Base-by-base conservation (phyloP, 108 stramenopile genomes). In the Nannochloropsis gaditana region DNA sequence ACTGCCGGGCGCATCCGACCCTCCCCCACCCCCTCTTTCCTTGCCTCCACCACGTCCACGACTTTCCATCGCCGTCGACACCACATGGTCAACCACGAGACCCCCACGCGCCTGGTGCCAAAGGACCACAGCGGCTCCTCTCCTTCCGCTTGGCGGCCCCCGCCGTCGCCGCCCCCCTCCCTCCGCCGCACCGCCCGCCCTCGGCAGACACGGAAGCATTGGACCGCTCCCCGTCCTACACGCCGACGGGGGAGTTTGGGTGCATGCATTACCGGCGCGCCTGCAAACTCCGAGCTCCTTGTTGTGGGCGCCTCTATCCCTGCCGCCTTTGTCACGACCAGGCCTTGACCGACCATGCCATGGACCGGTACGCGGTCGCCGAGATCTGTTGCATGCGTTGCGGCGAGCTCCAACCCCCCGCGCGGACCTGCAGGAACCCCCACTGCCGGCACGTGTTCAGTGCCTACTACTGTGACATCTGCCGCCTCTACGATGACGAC, bases 311-410 rank as follows among this genome's bases (percentile, higher is more conserved):
- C 19, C 91, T 97, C 47, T 96, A 94, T 85, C 95, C 96, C 42
- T 97, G 96, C 83, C 93, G 96, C 47, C 92, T 96, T 42, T 97
- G 96, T 86, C 95, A 95, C 86, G 96, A 97, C 87, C 95, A 96
- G 91, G 93, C 94, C 42, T 81, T 81, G 21, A 79, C 80, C 9
- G 94, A 94, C 44, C 92, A 94, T 82, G 94, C 91, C 43, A 85
- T 97, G 82, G 96, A 97, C 88, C 88, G 96, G 44, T 94, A 94
- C 80, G 92, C 93, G 45, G 95, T 97, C 31, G 92, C 86, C 21
- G 95, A 97, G 89, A 90, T 95, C 82, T 87, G 94, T 79, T 97
- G 96, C 92, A 96, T 97, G 94, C 92, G 84, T 43, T 97, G 95
- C 86, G 91, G 91, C 45, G 88, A 94, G 9, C 90, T 96, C 45